Conservation (phyloP, 352 stramenopile genomes). For the Phytophthora vignae region DNA sequence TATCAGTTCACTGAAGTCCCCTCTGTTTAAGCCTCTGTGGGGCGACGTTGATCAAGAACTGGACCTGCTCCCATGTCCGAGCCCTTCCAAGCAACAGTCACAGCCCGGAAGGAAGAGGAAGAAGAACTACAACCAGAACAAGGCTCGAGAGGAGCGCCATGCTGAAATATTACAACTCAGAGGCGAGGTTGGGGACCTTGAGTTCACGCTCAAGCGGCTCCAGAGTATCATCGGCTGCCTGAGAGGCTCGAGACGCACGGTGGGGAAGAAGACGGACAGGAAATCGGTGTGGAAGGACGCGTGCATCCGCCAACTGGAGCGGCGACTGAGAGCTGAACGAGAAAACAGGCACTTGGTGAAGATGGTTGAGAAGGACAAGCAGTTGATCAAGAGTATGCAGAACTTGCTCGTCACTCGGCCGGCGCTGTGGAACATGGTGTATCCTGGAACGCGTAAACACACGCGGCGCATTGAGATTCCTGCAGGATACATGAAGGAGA, state of each 20-base stretch:
- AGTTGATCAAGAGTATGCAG: slow-evolving; percentile 26
- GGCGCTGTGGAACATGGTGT: slow-evolving; percentile 20
- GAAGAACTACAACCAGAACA: slow-evolving; percentile 23
- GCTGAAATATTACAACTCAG: slow-evolving; percentile 31
- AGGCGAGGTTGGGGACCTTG: slow-evolving; percentile 28
- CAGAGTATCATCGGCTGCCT: slow-evolving; percentile 6
- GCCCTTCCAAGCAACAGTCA: neutral
- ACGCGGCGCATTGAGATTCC: slow-evolving; percentile 31
- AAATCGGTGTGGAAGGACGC: slow-evolving; percentile 5
- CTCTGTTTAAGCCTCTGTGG: neutral
- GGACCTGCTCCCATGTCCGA: neutral
- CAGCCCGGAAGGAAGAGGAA: neutral
- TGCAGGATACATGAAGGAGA: slow-evolving; percentile 2
- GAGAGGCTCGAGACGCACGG: neutral
- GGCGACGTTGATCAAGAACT: neutral
- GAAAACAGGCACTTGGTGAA: slow-evolving; percentile 40
- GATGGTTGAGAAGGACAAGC: slow-evolving; percentile 26
- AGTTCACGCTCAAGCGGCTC: slow-evolving; percentile 23
- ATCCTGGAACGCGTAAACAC: slow-evolving; percentile 13
- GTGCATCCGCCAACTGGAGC: slow-evolving; percentile 20
- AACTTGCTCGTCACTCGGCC: slow-evolving; percentile 21
- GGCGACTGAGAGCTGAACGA: slow-evolving; percentile 22
- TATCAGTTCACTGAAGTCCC: neutral
- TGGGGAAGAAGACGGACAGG: neutral
- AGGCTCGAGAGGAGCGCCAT: slow-evolving; percentile 27